Conservation (phyloP, 345 rosid genomes). For the Eucalyptus polyanthemos region DNA sequence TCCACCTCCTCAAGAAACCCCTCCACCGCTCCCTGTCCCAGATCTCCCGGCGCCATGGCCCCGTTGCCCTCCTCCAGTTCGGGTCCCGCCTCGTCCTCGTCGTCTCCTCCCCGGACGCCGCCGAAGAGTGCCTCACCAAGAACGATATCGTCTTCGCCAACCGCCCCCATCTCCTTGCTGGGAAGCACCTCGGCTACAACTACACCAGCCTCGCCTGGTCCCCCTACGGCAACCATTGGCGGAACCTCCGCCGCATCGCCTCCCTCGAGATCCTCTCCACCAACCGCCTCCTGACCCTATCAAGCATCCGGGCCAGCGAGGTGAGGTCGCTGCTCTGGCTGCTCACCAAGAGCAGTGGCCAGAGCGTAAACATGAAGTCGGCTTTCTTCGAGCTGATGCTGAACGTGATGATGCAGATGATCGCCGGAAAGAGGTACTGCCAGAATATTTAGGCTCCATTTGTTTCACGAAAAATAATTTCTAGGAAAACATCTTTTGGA, state of each 20-base stretch:
- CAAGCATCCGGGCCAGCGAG: constrained; percentile 3
- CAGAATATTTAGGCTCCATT: neutral
- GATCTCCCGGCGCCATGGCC: constrained; percentile 11
- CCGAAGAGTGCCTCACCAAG: too few species aligned
- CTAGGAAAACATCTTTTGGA: fast-evolving
- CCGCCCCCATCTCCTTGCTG: too few species aligned
- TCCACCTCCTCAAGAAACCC: constrained; percentile 32
- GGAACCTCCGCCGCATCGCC: constrained; percentile 16
- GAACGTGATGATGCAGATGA: constrained; percentile 36
- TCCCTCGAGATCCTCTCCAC: constrained; percentile 15
- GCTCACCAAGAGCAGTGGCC: neutral
- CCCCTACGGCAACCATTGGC: constrained; percentile 30
- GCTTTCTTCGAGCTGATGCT: constrained; percentile 24
- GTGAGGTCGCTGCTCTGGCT: neutral
- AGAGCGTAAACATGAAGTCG: constrained; percentile 8
- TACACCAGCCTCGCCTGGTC: constrained; percentile 19
- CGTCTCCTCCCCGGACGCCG: constrained; percentile 16
- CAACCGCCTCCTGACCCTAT: constrained; percentile 3
- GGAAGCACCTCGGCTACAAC: constrained; percentile 5
- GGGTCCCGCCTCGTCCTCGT: constrained; percentile 16
- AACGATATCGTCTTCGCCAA: too few species aligned
- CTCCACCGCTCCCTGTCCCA: constrained; percentile 8
- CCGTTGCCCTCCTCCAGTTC: constrained; percentile 11
- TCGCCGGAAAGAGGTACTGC: constrained; percentile 20
- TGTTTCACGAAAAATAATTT: too few species aligned